Evolutionary conservation across 1,284 basidiomycete species (phyloP).

Genomic region (Lentinus polychrous): DNA sequence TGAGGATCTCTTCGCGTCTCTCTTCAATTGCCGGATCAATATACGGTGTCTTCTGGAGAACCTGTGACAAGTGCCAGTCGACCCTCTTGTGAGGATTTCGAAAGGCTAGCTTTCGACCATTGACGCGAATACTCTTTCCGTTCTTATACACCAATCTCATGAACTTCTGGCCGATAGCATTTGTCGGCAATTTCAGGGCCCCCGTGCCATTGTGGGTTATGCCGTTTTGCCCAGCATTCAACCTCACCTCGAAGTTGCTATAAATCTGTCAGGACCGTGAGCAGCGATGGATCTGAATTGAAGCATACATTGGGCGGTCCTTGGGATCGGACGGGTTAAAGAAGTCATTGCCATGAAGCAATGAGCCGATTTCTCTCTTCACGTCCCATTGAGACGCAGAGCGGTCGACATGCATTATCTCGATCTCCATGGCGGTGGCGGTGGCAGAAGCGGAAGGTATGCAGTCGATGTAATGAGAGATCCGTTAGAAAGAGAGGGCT

Average conservation of each 20-base stretch:
- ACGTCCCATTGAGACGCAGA: constrained; percentile 48
- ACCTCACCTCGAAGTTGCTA: constrained; percentile 48
- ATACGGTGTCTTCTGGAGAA: constrained; percentile 47
- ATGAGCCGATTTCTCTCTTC: constrained; percentile 43
- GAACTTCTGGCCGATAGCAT: constrained; percentile 39
- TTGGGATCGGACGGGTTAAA: constrained; percentile 29
- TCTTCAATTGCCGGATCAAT: constrained; percentile 54
- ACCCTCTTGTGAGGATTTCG: constrained; percentile 16
- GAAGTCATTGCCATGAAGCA: constrained; percentile 51
- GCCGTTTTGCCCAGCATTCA: constrained; percentile 44
- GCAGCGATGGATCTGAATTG: constrained; percentile 20
- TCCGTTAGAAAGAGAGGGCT: no score
- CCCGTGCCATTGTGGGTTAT: constrained; percentile 56
- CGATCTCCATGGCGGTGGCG: constrained; percentile 40
- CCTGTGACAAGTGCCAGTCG: constrained; percentile 12
- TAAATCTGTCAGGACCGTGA: background rate
- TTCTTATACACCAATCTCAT: constrained; percentile 31
- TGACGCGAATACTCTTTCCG: constrained; percentile 35
- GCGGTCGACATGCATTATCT: constrained; percentile 38
- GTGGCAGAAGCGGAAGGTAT: no score
- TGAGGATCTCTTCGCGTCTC: constrained; percentile 39
- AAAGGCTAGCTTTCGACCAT: constrained; percentile 21
- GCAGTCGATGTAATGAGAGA: no score
- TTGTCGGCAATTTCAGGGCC: constrained; percentile 38
- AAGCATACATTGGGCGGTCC: constrained; percentile 22